A percentile compares a stretch with the other conserved stretches of the same genome.
phyloP scores from a whole-genome alignment of 768 basidiomycete genomes.

The Tulasnella sp. region DNA sequence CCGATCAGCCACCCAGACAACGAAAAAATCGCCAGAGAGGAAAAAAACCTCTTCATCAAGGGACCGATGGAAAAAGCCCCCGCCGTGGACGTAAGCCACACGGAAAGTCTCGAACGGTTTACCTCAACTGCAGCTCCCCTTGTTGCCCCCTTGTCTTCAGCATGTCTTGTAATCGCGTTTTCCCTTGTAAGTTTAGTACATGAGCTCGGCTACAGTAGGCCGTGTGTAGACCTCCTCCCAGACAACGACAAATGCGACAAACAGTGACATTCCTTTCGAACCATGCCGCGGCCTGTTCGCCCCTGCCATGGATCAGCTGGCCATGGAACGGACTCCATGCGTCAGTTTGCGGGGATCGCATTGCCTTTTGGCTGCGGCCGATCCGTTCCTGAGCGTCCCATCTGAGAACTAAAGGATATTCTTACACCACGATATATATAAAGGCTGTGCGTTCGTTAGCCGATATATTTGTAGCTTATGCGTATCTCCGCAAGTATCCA shows the following conservation, averaged over 20 bases:
- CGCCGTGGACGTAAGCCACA: not conserved
- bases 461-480: not conserved
- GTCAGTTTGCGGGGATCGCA: not conserved
- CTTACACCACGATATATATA: not conserved
- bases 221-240: not conserved
- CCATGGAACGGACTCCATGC: not conserved
- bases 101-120: not conserved
- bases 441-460: not conserved
- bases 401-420: not conserved
- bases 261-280: too few species aligned
- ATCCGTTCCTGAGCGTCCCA: not conserved
- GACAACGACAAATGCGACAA: not conserved
- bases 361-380: not conserved
- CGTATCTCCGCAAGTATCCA: not conserved
- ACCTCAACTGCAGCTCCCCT: not conserved
- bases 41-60: conserved; percentile 13
- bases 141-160: not conserved
- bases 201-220: not conserved
- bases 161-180: not conserved
- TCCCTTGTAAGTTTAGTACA: not conserved
- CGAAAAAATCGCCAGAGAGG: not conserved
- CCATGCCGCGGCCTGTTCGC: not conserved
- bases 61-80: not conserved
- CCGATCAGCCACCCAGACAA: not conserved
- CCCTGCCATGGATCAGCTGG: not conserved